phyloP scores from a whole-genome alignment of 495 filamentous ascomycete genomes.

The Penicillium arizonense region DNA sequence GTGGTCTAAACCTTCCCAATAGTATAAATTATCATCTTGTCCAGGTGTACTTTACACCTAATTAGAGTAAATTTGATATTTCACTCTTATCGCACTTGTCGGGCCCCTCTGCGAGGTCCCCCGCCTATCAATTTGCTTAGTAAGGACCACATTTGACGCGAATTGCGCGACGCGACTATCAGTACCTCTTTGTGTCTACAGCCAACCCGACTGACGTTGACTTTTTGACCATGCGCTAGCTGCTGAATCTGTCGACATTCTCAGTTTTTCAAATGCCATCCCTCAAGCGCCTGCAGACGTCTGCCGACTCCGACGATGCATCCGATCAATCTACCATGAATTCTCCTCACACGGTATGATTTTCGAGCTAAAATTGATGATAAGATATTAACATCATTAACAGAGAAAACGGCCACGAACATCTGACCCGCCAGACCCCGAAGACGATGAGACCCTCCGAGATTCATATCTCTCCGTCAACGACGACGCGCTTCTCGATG shows the following conservation, averaged over 20 bases:
- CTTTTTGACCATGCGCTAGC: neutral
- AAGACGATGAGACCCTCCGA: conserved; percentile 22
- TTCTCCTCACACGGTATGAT: conserved; percentile 43
- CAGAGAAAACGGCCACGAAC: conserved; percentile 41
- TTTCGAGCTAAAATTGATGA: neutral
- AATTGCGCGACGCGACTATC: no score
- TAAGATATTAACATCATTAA: conserved; percentile 14
- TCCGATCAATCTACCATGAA: conserved; percentile 38
- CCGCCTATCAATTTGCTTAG: no score
- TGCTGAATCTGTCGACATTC: neutral
- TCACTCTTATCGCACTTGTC: no score
- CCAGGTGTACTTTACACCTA: no score
- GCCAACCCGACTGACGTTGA: no score
- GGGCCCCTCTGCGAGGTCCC: no score
- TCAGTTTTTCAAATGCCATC: conserved; percentile 26
- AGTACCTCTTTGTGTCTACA: no score
- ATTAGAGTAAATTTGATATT: no score
- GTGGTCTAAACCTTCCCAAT: no score
- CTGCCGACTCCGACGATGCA: conserved; percentile 42
- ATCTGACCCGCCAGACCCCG: conserved; percentile 21
- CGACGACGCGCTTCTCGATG: conserved; percentile 34
- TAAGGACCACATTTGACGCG: no score
- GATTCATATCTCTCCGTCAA: conserved; percentile 27
- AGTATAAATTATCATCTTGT: no score
- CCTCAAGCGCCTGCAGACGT: conserved; percentile 48